Percentiles rank a stretch among this genome's conserved stretches.
phyloP scores from a whole-genome alignment of 306 rosid species.

The Casuarina cunninghamiana region DNA sequence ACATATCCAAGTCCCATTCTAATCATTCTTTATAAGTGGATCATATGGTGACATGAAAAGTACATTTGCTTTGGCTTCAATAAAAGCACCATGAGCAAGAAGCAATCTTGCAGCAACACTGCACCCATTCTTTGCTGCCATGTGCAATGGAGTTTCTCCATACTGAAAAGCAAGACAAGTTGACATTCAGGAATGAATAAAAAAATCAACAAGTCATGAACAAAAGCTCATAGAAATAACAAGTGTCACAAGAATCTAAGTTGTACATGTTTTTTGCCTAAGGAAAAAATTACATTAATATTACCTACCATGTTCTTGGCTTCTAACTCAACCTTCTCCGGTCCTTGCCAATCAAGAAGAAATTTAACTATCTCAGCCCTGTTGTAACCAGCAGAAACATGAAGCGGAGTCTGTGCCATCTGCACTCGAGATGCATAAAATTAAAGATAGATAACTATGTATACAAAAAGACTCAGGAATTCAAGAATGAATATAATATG shows the following conservation, averaged over 20 bases:
- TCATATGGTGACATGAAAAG: conserved; percentile 26
- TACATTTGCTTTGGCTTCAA: conserved; percentile 96
- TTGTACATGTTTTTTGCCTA: conserved; percentile 2
- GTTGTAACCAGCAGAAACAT: conserved; percentile 82
- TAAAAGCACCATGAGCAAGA: conserved; percentile 73
- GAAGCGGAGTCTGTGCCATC: conserved; percentile 96
- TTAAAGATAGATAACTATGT: conserved; percentile 6
- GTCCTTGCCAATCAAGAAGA: conserved; percentile 81
- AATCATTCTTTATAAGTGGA: conserved; percentile 19
- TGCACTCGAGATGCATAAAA: conserved; percentile 34
- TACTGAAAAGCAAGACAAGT: conserved; percentile 50
- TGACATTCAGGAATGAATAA: conserved; percentile 10
- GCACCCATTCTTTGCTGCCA: conserved; percentile 95
- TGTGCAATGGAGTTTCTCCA: conserved; percentile 96
- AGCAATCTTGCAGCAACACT: conserved; percentile 67
- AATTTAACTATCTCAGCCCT: conserved; percentile 70
- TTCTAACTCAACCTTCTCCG: conserved; percentile 71
- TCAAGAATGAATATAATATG: neutral
- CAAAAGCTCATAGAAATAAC: neutral
- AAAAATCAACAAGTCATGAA: conserved; percentile 3
- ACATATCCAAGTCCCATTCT: conserved; percentile 14
- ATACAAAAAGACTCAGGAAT: neutral
- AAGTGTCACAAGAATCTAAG: neutral
- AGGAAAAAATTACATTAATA: neutral
- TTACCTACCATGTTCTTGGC: conserved; percentile 82